phyloP scores from a whole-genome alignment of 495 filamentous ascomycete genomes.

The Pyrenula aspistea region DNA sequence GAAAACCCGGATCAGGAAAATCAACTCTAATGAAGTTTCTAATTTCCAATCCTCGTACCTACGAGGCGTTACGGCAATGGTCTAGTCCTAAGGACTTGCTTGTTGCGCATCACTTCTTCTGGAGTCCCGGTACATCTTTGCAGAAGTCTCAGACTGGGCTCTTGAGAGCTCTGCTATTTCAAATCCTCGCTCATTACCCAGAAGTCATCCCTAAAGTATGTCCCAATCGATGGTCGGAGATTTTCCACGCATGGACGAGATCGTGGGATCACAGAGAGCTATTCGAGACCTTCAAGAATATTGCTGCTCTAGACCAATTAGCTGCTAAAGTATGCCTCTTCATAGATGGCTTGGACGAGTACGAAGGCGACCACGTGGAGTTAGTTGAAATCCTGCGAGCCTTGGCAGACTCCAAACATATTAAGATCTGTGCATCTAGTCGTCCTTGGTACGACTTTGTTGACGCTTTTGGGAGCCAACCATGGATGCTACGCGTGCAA shows the following conservation, averaged over 20 bases:
- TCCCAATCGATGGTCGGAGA: neutral
- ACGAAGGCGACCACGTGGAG: slow-evolving; percentile 13
- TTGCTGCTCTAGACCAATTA: neutral
- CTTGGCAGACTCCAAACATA: neutral
- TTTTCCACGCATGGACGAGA: neutral
- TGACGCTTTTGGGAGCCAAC: slow-evolving; percentile 16
- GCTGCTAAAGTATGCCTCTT: slow-evolving; percentile 26
- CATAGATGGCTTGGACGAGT: slow-evolving; percentile 38
- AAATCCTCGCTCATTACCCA: slow-evolving; percentile 9
- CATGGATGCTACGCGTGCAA: slow-evolving; percentile 3
- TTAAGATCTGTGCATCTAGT: slow-evolving; percentile 39
- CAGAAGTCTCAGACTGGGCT: slow-evolving; percentile 17
- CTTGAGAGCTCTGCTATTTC: slow-evolving; percentile 16
- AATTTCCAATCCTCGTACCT: slow-evolving; percentile 1
- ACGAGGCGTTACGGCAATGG: slow-evolving; percentile 3
- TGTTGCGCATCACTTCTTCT: slow-evolving; percentile 18
- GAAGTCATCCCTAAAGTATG: neutral
- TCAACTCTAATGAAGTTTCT: slow-evolving; percentile 31
- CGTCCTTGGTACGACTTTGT: slow-evolving; percentile 33
- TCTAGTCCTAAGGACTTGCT: slow-evolving; percentile 8
- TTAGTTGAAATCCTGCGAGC: slow-evolving; percentile 2
- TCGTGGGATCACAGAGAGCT: neutral
- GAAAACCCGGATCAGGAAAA: slow-evolving; percentile 33
- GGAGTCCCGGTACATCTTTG: slow-evolving; percentile 9
- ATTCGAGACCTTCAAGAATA: neutral